Conservation (phyloP, 305 asterid species). For the Rubia balearica region DNA sequence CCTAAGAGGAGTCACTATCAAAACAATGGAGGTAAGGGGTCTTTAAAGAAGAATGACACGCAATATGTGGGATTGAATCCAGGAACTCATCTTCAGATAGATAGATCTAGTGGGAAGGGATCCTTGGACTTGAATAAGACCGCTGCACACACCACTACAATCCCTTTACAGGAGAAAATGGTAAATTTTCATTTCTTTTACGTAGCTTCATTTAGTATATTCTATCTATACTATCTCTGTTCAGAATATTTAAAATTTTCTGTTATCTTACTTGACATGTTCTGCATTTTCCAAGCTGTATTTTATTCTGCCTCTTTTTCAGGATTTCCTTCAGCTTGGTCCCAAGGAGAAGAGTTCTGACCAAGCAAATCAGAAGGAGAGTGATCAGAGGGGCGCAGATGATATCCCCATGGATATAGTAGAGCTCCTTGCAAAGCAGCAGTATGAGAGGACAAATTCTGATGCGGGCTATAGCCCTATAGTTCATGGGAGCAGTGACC, state of each 20-base stretch:
- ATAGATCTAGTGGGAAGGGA: conserved; percentile 13
- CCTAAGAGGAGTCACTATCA: not conserved
- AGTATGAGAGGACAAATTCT: conserved; percentile 47
- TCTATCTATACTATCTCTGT: not conserved
- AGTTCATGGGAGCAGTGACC: conserved; percentile 19
- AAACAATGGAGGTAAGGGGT: conserved; percentile 7
- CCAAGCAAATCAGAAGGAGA: conserved; percentile 22
- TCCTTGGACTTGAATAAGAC: conserved; percentile 54
- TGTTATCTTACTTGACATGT: not conserved
- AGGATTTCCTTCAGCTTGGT: conserved; percentile 21
- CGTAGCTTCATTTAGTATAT: not conserved
- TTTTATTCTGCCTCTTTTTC: not conserved
- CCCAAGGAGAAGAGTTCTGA: conserved; percentile 27
- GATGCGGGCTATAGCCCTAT: conserved; percentile 23
- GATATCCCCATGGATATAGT: conserved; percentile 90
- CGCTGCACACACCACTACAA: conserved; percentile 26
- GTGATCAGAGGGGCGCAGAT: conserved; percentile 35
- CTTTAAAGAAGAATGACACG: conserved; percentile 14
- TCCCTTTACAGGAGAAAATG: conserved; percentile 27
- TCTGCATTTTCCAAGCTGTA: not conserved
- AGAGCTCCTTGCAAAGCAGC: conserved; percentile 64
- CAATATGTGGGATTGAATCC: conserved; percentile 4
- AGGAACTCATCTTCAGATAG: not conserved
- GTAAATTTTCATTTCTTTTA: conserved; percentile 22
- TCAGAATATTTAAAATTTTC: not conserved